Base-by-base conservation (phyloP, 805 yeast genomes). In the Lipomyces spencermartinsiae region DNA sequence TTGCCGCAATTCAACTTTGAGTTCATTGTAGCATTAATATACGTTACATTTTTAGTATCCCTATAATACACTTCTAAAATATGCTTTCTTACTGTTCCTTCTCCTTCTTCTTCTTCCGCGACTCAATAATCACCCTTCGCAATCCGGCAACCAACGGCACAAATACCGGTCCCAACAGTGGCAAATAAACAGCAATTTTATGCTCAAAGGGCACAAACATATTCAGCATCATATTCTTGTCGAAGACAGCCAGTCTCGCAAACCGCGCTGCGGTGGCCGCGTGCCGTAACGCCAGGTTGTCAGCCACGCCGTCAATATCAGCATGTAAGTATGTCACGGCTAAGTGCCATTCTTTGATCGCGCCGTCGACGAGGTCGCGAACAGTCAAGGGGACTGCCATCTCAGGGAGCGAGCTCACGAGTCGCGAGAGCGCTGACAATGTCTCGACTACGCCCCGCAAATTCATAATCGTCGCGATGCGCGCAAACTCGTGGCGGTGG, bases 201-300 rank as follows among this genome's bases (percentile, higher is more conserved):
- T 94, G 99, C 77, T 94, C 98, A 71, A 91, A 94, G 0, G 99
- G 98, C 82, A 93, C 92, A 78, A 91, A 93, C 65, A 90, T 92
- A 76, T 94, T 98, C 75, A 92, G 97, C 35, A 95, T 92, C 97
- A 95, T 94, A 77, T 90, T 93, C 73, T 91, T 91, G 73, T 94
- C 97, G 77, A 94, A 94, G 74, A 94, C 94, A 0, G 98, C 98
- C 58, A 82, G 82, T 69, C 85, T 87, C 0, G 97, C 90, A 58
- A 83, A 79, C 14, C 80, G 75, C 56, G 88, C 81, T 0, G 96
- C 91, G n/a, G 76, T 73, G 14, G 89, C 83, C 0, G 87, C 82
- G 16, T 64, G 59, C 1, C 73, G 57, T 16, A 64, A 33, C 14
- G 39, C 31, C 10, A 33, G 22, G 14, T 59, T 61, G 34, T 63